Evolutionary conservation across 2,329 filamentous ascomycete genomes (phyloP), one percentile per base, ranked within the genome.

Genomic region (Tolypocladium pustulatum): DNA sequence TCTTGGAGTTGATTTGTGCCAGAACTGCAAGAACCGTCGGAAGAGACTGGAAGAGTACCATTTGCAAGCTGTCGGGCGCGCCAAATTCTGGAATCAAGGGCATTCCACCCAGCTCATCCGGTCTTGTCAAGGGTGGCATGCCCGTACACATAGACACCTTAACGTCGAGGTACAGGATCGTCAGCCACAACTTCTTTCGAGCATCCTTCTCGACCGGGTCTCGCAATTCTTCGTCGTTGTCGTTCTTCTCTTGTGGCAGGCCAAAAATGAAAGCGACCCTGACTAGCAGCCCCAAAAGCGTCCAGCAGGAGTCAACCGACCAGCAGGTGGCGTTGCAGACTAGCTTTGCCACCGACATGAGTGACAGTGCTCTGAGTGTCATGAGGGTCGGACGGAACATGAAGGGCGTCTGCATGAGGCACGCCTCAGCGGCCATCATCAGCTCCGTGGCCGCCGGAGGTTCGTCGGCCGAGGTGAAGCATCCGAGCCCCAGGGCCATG

Each of bases 271-370:
- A 70, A 20, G 69, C 66, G 1, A 69, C 65, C 40, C 71, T 68
- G 1, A 73, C 67, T n/a, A 72, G 61, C 52, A 72, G 54, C 2
- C 71, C 71, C 5, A 72, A 61, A 2, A 73, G 64, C 3, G 70
- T 70, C 69, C 70, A 73, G 51, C 67, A 71, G 3, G 71, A 72
- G 57, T 73, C 71, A 1, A 70, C 65, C 2, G 70, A 67, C 71
- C 71, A 73, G 58, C 71, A 73, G 0, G 70, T 73, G 15, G 71
- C 68, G 58, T 73, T 73, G 63, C 70, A 72, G 9, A 72, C 65
- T 51, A 72, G 68, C 61, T 72, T 73, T 32, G 71, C 71, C 38
- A 72, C 66, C 27, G 70, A 67, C 66, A 72, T 71, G 22, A 73
- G 62, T 20, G 66, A 65, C 13, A 72, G 58, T 1, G 67, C 64